Base-by-base conservation (phyloP, 371 early-diverging fungal species). In the Fennellomyces sp. region DNA sequence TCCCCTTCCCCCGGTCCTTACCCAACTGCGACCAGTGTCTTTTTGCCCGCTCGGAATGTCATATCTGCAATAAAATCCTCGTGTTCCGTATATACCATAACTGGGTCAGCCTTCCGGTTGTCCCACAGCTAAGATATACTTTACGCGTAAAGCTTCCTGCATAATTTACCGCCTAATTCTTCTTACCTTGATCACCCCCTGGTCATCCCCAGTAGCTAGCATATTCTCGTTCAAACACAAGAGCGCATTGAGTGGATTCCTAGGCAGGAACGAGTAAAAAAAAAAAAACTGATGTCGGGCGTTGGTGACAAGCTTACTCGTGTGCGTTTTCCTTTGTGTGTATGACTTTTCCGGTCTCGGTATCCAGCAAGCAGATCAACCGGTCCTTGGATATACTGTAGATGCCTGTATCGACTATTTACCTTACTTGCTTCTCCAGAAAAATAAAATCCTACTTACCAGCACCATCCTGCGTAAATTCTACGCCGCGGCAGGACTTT, bases 171-270 rank as follows among this genome's bases (percentile, higher is more conserved):
- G 15, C 25, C 19, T 5, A 23, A 39, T 5, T 47, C n/a, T 12
- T 12, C 50, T 39, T 70, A 85, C 85, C 73, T 94, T 95, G 39
- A 97, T 90, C 29, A 83, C 75, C n/a, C 97, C 97, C 5, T 74
- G 80, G 66, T 97, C 97, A 61, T 95, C 96, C 12, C 95, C 97
- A 0, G 96, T 91, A 0, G 93, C 94, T n/a, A 95, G 49, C 27
- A 90, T 76, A 51, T 78, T 78, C 51, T 90, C 86, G 56, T 84
- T 85, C 39, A 97, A 65, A 7, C 81, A 68, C 5, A 76, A 73
- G 30, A 97, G 60, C 5, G 83, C 55, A 70, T 95, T 93, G 53
- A 95, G 77, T 3, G 96, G 87, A 12, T 82, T 70, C 35, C 90
- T 91, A 30, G 23, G 2, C 3, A 42, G 25, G 25, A 42, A 42